Base-by-base conservation (phyloP, 2,329 filamentous ascomycete species). In the Trichoderma atroviride region DNA sequence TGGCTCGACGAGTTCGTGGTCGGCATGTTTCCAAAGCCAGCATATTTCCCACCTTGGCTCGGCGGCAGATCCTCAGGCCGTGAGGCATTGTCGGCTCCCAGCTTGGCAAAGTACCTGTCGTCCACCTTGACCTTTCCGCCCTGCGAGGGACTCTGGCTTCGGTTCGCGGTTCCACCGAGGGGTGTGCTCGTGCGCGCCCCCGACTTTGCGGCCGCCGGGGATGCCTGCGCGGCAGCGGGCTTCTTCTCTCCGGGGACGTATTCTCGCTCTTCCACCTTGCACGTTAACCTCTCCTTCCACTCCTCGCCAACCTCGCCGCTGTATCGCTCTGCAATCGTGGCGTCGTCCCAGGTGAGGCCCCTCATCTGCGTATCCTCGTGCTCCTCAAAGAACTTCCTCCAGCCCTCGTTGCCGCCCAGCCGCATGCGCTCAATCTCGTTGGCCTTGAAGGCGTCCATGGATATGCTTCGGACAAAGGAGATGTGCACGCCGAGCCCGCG, bases 361-460 rank as follows among this genome's bases (percentile, higher is more conserved):
- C 86, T 85, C 80, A 90, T 88, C 77, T 89, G 84, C 57, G 89
- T 92, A 60, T 89, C 84, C 66, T 87, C 82, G 76, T 92, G 89
- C 69, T 84, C 83, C 75, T 97, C 91, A 80, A 97, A 99, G 82
- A 97, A 98, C 29, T 87, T 84, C 74, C 91, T 91, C 91, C 94
- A 98, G 19, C 89, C 87, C 71, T 91, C 89, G 81, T 99, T 99
- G 66, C 96, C 96, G 57, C 95, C 96, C 27, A 92, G 85, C 70
- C 94, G 89, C 96, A 99, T 98, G 74, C 94, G 91, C 81, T 93
- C 91, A 76, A 98, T 95, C 82, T 99, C 96, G 76, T 88, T 87
- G 73, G 89, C 88, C 81, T 99, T 99, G 85, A 99, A 98, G 69
- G 94, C 94, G 83, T 99, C 96, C 96, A 99, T 99, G 71, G 93